These are phyloP conservation scores for Epichloe baconii DNA, from an alignment of 2,329 filamentous ascomycete species.

Conservation along the genomic window DNA sequence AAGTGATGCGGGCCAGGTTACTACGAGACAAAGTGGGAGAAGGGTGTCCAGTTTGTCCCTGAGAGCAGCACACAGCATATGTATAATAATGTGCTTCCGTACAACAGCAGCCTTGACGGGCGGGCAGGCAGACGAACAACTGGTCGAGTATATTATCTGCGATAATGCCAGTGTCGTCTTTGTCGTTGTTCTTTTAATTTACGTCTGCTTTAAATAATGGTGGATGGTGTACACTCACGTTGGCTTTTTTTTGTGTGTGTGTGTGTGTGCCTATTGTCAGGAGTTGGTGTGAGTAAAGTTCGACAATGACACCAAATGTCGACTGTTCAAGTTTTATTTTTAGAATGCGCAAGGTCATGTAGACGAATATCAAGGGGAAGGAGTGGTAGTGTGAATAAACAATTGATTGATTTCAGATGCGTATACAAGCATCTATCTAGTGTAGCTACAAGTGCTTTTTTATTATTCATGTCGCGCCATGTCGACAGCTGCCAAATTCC, in stretches of 20 bases:
- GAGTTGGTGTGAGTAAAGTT: neutral
- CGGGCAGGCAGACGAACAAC: neutral
- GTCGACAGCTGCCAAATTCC: neutral
- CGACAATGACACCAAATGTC: neutral
- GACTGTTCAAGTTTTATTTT: neutral
- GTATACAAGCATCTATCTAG: neutral
- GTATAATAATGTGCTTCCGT: neutral
- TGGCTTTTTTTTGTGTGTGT: neutral
- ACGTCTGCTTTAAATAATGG: neutral
- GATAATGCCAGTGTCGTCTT: neutral
- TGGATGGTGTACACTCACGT: neutral
- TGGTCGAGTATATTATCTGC: neutral
- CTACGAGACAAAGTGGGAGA: conserved; percentile 55
- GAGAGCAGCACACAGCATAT: neutral
- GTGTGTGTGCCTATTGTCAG: too few species aligned
- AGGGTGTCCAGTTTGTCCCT: conserved; percentile 48
- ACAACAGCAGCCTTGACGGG: neutral
- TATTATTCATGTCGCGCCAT: neutral
- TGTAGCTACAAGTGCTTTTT: conserved; percentile 2
- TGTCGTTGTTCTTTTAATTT: neutral
- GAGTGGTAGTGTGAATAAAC: neutral
- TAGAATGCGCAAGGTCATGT: neutral
- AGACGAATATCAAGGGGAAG: neutral
- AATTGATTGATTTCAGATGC: neutral
- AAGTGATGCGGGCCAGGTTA: conserved; percentile 75